These are phyloP conservation scores for Euphrasia arctica DNA, from an alignment of 305 asterid species.

Conservation along the genomic window DNA sequence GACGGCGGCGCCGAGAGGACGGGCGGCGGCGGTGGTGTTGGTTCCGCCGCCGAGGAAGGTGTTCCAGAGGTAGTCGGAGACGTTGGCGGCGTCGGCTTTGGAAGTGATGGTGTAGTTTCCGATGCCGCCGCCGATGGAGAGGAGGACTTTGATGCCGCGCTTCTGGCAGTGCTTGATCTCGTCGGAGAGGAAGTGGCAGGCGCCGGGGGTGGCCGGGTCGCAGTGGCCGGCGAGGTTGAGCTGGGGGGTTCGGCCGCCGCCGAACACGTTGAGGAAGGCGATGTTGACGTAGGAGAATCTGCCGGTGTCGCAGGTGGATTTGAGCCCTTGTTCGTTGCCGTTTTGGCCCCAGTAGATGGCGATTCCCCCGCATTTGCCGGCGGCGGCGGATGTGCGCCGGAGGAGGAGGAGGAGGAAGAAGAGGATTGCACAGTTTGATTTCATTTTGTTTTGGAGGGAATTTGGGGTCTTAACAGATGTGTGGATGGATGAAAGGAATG, in stretches of 20 bases:
- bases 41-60: conserved; percentile 26
- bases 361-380: conserved; percentile 36
- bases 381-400: conserved; percentile 24
- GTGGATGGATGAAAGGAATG: no score
- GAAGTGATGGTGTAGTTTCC: conserved; percentile 52
- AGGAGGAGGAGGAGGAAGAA: conserved; percentile 22
- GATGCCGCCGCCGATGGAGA: conserved; percentile 52
- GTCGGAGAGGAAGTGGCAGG: conserved; percentile 42
- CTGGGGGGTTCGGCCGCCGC: conserved; percentile 57
- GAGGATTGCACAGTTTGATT: conserved; percentile 14
- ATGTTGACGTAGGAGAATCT: conserved; percentile 53
- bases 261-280: conserved; percentile 68
- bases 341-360: conserved; percentile 89
- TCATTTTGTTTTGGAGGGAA: conserved; percentile 28
- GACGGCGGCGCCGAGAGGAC: background rate
- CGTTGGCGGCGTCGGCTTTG: conserved; percentile 29
- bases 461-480: no score
- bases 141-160: conserved; percentile 36
- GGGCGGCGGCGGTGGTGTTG: background rate
- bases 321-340: conserved; percentile 59
- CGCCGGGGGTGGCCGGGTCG: conserved; percentile 42
- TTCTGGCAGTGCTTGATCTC: conserved; percentile 42
- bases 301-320: conserved; percentile 65
- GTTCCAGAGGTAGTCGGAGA: conserved; percentile 42
- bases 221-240: conserved; percentile 90